These are phyloP conservation scores for Eucalyptus pauciflora DNA, from an alignment of 345 rosid genomes.

Conservation along the genomic window DNA sequence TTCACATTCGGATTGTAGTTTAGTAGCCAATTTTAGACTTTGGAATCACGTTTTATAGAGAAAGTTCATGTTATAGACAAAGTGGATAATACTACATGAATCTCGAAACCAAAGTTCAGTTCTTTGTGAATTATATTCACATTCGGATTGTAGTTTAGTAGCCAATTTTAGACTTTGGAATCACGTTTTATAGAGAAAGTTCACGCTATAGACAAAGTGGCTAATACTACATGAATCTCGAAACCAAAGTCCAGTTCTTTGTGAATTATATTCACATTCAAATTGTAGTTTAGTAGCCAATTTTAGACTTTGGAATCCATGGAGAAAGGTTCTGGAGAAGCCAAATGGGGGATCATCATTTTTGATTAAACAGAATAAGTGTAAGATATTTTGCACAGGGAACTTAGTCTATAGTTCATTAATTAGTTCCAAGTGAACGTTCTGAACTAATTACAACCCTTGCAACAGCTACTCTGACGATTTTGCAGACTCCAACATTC, in stretches of 20 bases:
- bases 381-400: background rate
- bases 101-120: background rate
- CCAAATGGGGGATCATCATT: background rate
- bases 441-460: background rate
- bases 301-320: background rate
- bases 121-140: background rate
- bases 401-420: background rate
- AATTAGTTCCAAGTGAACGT: background rate
- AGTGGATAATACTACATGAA: no score
- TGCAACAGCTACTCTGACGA: background rate
- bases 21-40: background rate
- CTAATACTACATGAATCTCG: background rate
- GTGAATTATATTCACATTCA: background rate
- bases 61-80: no score
- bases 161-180: background rate
- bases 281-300: background rate
- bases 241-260: background rate
- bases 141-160: background rate
- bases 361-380: background rate
- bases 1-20: background rate
- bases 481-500: background rate
- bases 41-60: no score
- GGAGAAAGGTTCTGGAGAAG: background rate
- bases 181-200: background rate
- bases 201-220: background rate